Conservation (phyloP, 2,329 filamentous ascomycete species). For the Nectriaceae sp. region DNA sequence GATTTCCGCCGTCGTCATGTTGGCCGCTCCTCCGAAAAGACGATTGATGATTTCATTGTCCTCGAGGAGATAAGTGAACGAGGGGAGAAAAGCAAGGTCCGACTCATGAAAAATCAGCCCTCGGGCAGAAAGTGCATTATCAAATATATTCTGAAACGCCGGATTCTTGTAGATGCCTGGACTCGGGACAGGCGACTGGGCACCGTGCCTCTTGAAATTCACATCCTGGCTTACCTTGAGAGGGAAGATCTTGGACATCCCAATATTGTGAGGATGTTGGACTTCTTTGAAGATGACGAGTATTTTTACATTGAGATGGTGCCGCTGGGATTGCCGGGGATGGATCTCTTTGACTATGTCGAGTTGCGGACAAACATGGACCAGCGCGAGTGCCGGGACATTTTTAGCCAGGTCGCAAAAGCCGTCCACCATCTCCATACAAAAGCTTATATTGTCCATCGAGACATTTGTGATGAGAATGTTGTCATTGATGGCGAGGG, state of each 20-base stretch:
- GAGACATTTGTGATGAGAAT: slow-evolving; percentile 99
- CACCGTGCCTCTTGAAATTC: slow-evolving; percentile 94
- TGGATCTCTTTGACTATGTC: slow-evolving; percentile 99
- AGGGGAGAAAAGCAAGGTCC: slow-evolving; percentile 96
- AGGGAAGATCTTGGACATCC: slow-evolving; percentile 68
- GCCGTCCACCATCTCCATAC: slow-evolving; percentile 91
- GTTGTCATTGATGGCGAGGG: slow-evolving; percentile 94
- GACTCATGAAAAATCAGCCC: slow-evolving; percentile 84
- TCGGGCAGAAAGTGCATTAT: slow-evolving; percentile 83
- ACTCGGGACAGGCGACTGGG: slow-evolving; percentile 89
- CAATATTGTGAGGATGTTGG: slow-evolving; percentile 73
- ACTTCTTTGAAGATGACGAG: slow-evolving; percentile 75
- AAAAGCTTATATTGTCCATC: slow-evolving; percentile 88
- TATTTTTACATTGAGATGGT: slow-evolving; percentile 99
- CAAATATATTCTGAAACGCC: slow-evolving; percentile 96
- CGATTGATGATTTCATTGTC: slow-evolving; percentile 86
- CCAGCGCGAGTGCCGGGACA: slow-evolving; percentile 88
- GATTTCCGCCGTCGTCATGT: too few species aligned
- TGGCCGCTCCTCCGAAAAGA: too few species aligned
- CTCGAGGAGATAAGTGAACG: slow-evolving; percentile 99
- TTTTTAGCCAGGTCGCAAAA: slow-evolving; percentile 89
- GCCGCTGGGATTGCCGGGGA: slow-evolving; percentile 90
- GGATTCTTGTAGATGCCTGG: slow-evolving; percentile 98
- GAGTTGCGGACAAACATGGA: slow-evolving; percentile 96
- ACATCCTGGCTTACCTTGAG: slow-evolving; percentile 90